Evolutionary conservation across 768 basidiomycete genomes (phyloP).

Genomic region (Tylopilus intermedius): DNA sequence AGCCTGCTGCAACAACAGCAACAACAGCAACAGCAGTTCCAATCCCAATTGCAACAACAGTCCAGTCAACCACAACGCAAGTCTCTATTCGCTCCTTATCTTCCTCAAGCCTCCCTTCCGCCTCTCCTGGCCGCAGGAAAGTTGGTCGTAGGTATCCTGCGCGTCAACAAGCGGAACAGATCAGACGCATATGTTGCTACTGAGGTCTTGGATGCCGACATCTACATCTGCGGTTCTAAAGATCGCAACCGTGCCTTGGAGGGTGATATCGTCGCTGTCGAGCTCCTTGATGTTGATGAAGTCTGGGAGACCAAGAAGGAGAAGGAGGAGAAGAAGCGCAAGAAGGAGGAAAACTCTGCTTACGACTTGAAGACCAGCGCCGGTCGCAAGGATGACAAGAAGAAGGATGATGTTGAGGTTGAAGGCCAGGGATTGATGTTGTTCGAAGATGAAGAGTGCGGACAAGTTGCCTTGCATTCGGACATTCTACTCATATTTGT

Average conservation of each 20-base stretch:
- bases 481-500: slow-evolving; percentile 11
- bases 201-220: slow-evolving; percentile 96
- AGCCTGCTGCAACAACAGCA: slow-evolving; percentile 90
- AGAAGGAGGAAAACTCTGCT: slow-evolving; percentile 98
- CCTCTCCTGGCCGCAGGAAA: slow-evolving; percentile 96
- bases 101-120: slow-evolving; percentile 95
- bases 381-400: slow-evolving; percentile 94
- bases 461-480: slow-evolving; percentile 20
- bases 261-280: slow-evolving; percentile 97
- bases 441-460: slow-evolving; percentile 94
- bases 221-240: slow-evolving; percentile 98
- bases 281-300: slow-evolving; percentile 95
- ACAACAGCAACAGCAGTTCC: slow-evolving; percentile 68
- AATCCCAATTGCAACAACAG: slow-evolving; percentile 92
- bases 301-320: slow-evolving; percentile 99
- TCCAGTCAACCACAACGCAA: slow-evolving; percentile 91
- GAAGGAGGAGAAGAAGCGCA: slow-evolving; percentile 99
- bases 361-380: slow-evolving; percentile 76
- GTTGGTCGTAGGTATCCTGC: slow-evolving; percentile 92
- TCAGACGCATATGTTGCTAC: slow-evolving; percentile 99
- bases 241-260: slow-evolving; percentile 98
- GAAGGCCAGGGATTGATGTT: slow-evolving; percentile 96
- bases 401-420: slow-evolving; percentile 99
- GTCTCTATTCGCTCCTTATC: slow-evolving; percentile 96
- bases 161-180: slow-evolving; percentile 97